Evolutionary conservation across 768 basidiomycete genomes (phyloP).

Genomic region (Hirschioporus abietinus): DNA sequence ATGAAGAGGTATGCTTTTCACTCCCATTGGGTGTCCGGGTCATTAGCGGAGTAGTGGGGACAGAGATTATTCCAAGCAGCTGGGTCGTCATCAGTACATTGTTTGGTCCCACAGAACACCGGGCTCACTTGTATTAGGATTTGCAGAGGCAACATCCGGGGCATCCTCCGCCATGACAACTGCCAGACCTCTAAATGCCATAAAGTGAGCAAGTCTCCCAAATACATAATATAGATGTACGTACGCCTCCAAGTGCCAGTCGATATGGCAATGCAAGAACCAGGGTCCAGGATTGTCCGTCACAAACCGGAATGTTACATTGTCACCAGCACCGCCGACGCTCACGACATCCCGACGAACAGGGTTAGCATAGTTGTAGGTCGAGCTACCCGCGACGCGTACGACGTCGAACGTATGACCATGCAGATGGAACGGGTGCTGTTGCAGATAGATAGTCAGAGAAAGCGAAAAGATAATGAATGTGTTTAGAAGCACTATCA

Average conservation of each 20-base stretch:
- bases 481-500: neutral
- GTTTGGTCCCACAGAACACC: neutral
- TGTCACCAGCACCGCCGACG: constrained; percentile 29
- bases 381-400: constrained; percentile 30
- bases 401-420: constrained; percentile 38
- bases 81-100: neutral
- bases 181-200: constrained; percentile 35
- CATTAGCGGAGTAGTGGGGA: neutral
- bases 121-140: constrained; percentile 27
- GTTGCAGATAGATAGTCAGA: neutral
- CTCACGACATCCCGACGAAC: constrained; percentile 51
- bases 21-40: constrained; percentile 2
- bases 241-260: constrained; percentile 20
- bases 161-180: constrained; percentile 28
- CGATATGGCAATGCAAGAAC: constrained; percentile 27
- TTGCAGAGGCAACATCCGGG: neutral
- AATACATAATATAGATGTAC: neutral
- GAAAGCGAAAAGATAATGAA: neutral
- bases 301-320: constrained; percentile 24
- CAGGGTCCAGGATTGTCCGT: constrained; percentile 26
- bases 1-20: neutral
- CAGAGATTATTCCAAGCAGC: constrained; percentile 2
- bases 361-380: constrained; percentile 45
- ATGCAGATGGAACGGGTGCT: constrained; percentile 12
- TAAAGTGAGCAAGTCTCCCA: constrained; percentile 14